Conservation (phyloP, 345 rosid species). For the Salix koriyanagi region DNA sequence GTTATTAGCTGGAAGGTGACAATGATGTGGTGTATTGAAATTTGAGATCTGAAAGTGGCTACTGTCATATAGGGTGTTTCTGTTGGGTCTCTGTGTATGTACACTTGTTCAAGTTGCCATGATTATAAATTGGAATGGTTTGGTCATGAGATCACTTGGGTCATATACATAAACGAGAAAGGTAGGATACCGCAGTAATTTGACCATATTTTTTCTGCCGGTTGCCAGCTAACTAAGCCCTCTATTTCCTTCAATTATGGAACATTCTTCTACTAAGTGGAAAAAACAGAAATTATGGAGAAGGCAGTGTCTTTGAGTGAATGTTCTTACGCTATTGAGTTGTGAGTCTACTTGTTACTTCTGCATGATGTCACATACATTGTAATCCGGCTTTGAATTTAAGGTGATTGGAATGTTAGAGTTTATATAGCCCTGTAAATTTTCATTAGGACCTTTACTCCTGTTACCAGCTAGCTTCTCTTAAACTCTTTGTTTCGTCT, state of each 20-base stretch:
- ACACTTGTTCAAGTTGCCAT: neutral
- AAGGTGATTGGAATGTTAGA: neutral
- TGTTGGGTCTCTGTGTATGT: neutral
- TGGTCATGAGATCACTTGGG: neutral
- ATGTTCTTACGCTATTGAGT: neutral
- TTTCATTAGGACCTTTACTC: neutral
- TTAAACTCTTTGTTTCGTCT: neutral
- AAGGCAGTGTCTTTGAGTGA: neutral
- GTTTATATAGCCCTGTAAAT: neutral
- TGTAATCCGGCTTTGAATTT: neutral
- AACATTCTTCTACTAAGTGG: neutral
- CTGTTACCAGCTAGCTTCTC: neutral
- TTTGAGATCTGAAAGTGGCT: neutral
- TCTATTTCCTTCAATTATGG: neutral
- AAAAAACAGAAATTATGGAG: neutral
- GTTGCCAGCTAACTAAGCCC: neutral
- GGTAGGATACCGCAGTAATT: neutral
- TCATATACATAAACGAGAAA: neutral
- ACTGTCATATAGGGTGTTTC: neutral
- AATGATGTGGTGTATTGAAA: neutral
- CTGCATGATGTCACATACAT: neutral
- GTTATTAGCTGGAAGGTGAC: neutral
- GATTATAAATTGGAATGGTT: neutral
- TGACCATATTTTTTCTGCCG: neutral
- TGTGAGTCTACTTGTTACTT: neutral